phyloP scores from a whole-genome alignment of 1,139 yeast genomes.

The Geotrichum histeridarum region DNA sequence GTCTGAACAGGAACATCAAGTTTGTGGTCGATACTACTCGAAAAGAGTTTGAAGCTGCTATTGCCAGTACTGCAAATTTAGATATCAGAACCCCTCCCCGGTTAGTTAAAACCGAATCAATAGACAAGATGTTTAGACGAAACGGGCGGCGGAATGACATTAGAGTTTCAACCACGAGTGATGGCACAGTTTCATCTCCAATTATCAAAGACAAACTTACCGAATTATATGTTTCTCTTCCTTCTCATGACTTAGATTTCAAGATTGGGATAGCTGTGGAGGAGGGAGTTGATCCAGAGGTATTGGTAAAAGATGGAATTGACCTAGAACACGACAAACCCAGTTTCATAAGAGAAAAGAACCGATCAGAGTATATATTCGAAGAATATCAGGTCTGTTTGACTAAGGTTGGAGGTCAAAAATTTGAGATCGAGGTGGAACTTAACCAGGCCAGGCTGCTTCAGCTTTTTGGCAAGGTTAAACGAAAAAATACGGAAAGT shows the following conservation, averaged over 20 bases:
- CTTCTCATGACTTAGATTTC: background rate
- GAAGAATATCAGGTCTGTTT: constrained; percentile 5
- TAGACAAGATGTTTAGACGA: constrained; percentile 1
- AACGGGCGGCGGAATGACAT: background rate
- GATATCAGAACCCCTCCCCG: background rate
- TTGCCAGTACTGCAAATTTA: background rate
- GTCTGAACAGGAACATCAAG: background rate
- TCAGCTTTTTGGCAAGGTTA: background rate
- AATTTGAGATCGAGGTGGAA: constrained; percentile 9
- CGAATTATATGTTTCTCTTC: constrained; percentile 2
- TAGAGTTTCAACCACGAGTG: background rate
- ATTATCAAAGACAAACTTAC: background rate
- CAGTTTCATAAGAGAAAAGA: background rate
- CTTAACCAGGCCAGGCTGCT: constrained; percentile 6
- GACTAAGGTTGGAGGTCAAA: background rate
- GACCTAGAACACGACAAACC: background rate
- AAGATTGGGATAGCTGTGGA: constrained; percentile 5
- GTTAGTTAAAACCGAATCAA: background rate
- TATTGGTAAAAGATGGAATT: background rate
- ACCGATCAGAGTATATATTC: background rate
- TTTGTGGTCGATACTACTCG: background rate
- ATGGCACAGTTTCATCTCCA: background rate
- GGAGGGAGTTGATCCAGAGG: background rate
- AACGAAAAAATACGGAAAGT: background rate
- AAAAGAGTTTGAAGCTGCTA: background rate